Evolutionary conservation across 2,329 filamentous ascomycete genomes (phyloP), one percentile per base, ranked within the genome.

Genomic region (Colletotrichum sp.): DNA sequence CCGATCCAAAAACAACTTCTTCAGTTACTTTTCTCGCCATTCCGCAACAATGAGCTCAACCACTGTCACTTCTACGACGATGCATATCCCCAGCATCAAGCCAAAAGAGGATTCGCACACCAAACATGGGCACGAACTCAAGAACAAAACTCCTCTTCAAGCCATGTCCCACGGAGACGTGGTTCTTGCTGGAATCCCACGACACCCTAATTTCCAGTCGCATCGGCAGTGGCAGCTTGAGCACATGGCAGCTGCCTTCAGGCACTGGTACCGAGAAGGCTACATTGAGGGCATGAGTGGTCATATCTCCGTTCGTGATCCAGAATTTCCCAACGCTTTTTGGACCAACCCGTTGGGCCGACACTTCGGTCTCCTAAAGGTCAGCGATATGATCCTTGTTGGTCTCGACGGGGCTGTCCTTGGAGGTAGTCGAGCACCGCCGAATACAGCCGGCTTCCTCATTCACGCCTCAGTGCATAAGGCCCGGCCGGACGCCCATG

Each of bases 271-370:
- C 2, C 89, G 92, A 61, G 89, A 91, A 79, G 92, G 91, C 66
- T 94, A 91, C 83, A 92, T 90, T 1, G 93, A 94, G 82, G 93
- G 93, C 71, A 93, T 94, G 86, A 87, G 88, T 30, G 93, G 93
- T 1, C 93, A 94, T 82, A 94, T 94, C 74, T 89, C 86, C 4
- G 90, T 94, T 0, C 88, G 92, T 15, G 93, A 94, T 78, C 92
- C 92, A 0, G 91, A 93, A 80, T 85, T 89, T 76, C 84, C 85
- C 0, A 84, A 92, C 68, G 87, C 87, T 1, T 93, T 94, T 83
- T 94, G 93, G 93, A 94, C 92, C 78, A 88, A 95, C 91, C 85
- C 93, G 82, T 26, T 95, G 0, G 92, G 91, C 4, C 86, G 87
- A 21, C 93, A 94, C 82, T 95, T 94, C 79, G 92, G 89, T 3